These are phyloP conservation scores for Microcos paniculata DNA, from an alignment of 345 rosid species.

Conservation along the genomic window DNA sequence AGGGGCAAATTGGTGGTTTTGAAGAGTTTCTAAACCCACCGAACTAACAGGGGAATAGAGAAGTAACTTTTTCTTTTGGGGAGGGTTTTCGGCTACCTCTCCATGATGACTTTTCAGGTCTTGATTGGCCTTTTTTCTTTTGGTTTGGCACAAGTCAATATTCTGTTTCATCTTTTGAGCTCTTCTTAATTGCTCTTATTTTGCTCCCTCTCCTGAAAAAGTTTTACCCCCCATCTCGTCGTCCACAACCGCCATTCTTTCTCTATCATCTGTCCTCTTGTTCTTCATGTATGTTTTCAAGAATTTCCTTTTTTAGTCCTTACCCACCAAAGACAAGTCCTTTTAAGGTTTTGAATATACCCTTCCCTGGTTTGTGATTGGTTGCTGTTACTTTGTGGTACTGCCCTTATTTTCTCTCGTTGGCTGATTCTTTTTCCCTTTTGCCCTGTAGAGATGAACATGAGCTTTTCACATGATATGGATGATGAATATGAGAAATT, in stretches of 20 bases:
- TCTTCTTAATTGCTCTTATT: background rate
- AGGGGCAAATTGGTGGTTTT: background rate
- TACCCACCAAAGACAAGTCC: background rate
- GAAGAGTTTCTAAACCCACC: background rate
- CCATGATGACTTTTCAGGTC: background rate
- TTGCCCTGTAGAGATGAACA: slow-evolving; percentile 58
- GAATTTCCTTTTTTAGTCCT: background rate
- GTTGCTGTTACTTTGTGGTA: background rate
- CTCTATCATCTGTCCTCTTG: background rate
- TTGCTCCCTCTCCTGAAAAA: background rate
- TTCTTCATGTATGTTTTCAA: background rate
- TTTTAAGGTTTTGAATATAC: background rate
- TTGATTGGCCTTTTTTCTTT: slow-evolving; percentile 16
- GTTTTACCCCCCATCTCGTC: background rate
- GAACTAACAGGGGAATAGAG: slow-evolving; percentile 11
- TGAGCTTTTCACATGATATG: slow-evolving; percentile 70
- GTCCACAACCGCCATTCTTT: background rate
- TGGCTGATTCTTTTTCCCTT: slow-evolving; percentile 9
- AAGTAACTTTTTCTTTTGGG: background rate
- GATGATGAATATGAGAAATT: slow-evolving; percentile 90
- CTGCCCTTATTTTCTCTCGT: background rate
- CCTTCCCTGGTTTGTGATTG: slow-evolving; percentile 19
- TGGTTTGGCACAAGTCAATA: slow-evolving; percentile 13
- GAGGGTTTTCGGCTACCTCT: background rate
- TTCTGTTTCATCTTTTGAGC: background rate